Evolutionary conservation across 1,284 basidiomycete genomes (phyloP).

Genomic region (Kwoniella shivajii): DNA sequence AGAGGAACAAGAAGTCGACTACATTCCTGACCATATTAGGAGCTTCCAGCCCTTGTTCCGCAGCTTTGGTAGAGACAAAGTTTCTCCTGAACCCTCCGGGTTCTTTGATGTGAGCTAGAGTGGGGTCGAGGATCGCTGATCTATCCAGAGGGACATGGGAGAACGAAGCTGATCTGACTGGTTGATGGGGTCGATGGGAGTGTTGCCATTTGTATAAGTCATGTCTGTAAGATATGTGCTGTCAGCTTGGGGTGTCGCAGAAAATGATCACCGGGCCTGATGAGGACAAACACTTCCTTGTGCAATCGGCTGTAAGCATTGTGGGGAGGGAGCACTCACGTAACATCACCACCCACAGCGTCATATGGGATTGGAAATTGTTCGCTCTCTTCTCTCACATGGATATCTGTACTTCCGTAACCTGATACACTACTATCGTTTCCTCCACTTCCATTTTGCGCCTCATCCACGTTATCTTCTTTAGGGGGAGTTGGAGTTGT

Average conservation of each 20-base stretch:
- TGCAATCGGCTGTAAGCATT: too few species aligned
- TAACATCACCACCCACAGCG: slow-evolving; percentile 82
- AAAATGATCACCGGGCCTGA: too few species aligned
- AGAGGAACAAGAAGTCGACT: slow-evolving; percentile 88
- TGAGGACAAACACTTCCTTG: too few species aligned
- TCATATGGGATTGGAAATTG: slow-evolving; percentile 84
- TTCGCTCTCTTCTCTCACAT: slow-evolving; percentile 36
- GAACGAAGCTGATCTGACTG: slow-evolving; percentile 67
- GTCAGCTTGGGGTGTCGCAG: slow-evolving; percentile 10
- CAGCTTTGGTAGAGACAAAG: slow-evolving; percentile 72
- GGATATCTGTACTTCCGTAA: slow-evolving; percentile 16
- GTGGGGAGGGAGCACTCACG: slow-evolving; percentile 66
- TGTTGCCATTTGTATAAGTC: slow-evolving; percentile 92
- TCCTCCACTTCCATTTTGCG: slow-evolving; percentile 15
- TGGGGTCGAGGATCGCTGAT: slow-evolving; percentile 62
- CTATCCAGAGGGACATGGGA: slow-evolving; percentile 62
- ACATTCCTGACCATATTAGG: slow-evolving; percentile 76
- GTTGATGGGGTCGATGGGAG: slow-evolving; percentile 64
- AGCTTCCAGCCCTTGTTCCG: slow-evolving; percentile 66
- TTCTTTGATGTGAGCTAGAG: slow-evolving; percentile 84
- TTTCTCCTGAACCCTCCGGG: slow-evolving; percentile 91
- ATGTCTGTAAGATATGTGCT: slow-evolving; percentile 61
- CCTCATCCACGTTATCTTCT: slow-evolving; percentile 10
- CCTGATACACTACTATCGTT: slow-evolving; percentile 15
- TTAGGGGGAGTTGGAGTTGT: slow-evolving; percentile 8